Evolutionary conservation across 345 rosid species (phyloP).

Genomic region (Hibiscus mutabilis): DNA sequence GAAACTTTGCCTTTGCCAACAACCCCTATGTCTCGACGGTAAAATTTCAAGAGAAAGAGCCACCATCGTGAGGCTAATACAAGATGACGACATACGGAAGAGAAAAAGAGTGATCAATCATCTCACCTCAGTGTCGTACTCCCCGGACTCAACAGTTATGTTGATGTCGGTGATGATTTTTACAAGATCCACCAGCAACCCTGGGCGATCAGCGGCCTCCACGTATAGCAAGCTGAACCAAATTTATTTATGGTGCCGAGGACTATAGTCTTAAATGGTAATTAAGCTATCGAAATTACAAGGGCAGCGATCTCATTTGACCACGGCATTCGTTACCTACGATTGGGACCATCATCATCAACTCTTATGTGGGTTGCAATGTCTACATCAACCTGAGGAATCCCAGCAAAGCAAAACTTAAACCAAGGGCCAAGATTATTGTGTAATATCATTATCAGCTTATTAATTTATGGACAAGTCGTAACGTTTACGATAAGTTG

Average conservation of each 20-base stretch:
- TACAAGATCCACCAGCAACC: conserved; percentile 83
- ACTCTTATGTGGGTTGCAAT: conserved; percentile 71
- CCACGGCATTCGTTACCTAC: conserved; percentile 48
- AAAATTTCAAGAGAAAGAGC: not conserved
- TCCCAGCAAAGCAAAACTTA: conserved; percentile 1
- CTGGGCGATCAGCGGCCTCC: conserved; percentile 93
- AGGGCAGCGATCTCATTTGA: conserved; percentile 5
- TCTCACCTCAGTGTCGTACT: conserved; percentile 92
- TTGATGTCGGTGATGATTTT: conserved; percentile 69
- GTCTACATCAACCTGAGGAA: conserved; percentile 83
- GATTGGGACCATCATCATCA: conserved; percentile 60
- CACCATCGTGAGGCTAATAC: not conserved
- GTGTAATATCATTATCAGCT: not conserved
- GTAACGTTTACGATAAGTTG: not conserved
- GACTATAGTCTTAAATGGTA: too few relatives aligned
- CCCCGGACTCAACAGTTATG: conserved; percentile 82
- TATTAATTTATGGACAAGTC: not conserved
- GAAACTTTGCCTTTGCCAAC: conserved; percentile 92
- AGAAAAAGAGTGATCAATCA: not conserved
- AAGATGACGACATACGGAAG: not conserved
- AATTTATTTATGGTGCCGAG: not conserved
- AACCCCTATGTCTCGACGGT: conserved; percentile 44
- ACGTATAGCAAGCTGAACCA: conserved; percentile 66
- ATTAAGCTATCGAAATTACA: too few relatives aligned
- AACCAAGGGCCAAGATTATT: conserved; percentile 9